Base-by-base conservation (phyloP, 768 basidiomycete genomes). In the Leccinum disarticulatum region DNA sequence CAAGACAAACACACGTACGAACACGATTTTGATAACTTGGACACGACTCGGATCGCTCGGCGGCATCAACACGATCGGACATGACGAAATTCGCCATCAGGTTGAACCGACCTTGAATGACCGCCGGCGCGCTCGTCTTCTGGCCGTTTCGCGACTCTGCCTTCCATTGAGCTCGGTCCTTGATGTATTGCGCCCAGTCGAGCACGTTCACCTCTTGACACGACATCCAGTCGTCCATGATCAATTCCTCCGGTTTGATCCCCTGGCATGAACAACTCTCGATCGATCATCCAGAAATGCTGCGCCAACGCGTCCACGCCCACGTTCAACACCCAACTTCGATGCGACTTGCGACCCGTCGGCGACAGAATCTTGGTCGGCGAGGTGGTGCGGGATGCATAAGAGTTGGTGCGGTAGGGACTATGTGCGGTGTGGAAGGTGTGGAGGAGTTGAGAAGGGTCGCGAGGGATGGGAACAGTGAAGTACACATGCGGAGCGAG, bases 241-340 rank as follows among this genome's bases (percentile, higher is more conserved):
- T 85, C n/a, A 94, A 79, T 67, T 96, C 94, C 67, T 95, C 91
- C 68, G 94, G 94, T 65, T 87, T 88, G 71, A 96, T 81, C 13
- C 83, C 82, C 72, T 70, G 8, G 51, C n/a, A 90, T 85, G 70
- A 94, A 92, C 56, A 95, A 75, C 65, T 95, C 93, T 27, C 91
- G 82, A 63, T 96, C 93, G 63, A 96, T 93, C 81, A 93, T 87
- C 7, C 88, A 81, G 67, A 95, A 90, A 66, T 94, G 90, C 55
- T 86, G 80, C 1, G 89, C 89, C 35, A 97, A 71, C 5, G 74
- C 74, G 38, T 84, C 83, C 1, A 89, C 83, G 6, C 83, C 78
- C 68, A 82, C 78, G 31, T 69, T 73, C n/a, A 92, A 76, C 54
- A 95, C 79, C 76, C 90, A 95, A 3, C 89, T 92, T 9, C 83